phyloP scores from a whole-genome alignment of 768 basidiomycete genomes.

The Leccinum pellstonianum region DNA sequence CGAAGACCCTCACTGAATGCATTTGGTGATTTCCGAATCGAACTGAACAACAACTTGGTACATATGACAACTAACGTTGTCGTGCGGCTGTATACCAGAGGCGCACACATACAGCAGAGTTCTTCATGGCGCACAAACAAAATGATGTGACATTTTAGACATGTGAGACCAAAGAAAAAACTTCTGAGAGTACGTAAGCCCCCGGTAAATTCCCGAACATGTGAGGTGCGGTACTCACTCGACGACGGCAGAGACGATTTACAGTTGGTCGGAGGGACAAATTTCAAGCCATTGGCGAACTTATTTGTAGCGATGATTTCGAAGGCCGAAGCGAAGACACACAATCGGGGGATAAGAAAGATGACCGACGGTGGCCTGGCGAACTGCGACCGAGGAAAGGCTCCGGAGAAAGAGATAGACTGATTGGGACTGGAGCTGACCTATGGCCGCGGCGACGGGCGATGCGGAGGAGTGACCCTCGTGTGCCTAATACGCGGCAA shows the following conservation, averaged over 20 bases:
- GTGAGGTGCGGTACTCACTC: not conserved
- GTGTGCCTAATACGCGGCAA: not conserved
- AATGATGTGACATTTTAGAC: not conserved
- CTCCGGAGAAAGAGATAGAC: slow-evolving; percentile 1
- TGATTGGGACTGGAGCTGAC: not conserved
- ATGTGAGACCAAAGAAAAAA: not conserved
- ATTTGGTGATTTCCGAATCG: slow-evolving; percentile 14
- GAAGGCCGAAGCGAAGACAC: not conserved
- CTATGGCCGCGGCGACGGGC: not conserved
- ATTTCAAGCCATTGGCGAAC: slow-evolving; percentile 1
- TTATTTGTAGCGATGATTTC: not conserved
- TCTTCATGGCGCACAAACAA: not conserved
- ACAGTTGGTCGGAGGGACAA: not conserved
- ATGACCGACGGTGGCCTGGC: slow-evolving; percentile 8
- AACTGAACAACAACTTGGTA: not conserved
- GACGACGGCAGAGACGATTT: not conserved
- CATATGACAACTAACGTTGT: slow-evolving; percentile 7
- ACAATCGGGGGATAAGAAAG: slow-evolving; percentile 8
- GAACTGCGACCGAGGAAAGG: slow-evolving; percentile 6
- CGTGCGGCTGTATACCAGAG: not conserved
- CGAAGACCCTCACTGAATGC: no score
- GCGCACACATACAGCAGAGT: not conserved
- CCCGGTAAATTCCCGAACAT: slow-evolving; percentile 2
- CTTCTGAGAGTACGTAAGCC: slow-evolving; percentile 13
- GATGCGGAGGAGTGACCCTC: slow-evolving; percentile 8